These are phyloP conservation scores for Diaporthe ampelina DNA, from an alignment of 2,329 filamentous ascomycete genomes.

Conservation along the genomic window DNA sequence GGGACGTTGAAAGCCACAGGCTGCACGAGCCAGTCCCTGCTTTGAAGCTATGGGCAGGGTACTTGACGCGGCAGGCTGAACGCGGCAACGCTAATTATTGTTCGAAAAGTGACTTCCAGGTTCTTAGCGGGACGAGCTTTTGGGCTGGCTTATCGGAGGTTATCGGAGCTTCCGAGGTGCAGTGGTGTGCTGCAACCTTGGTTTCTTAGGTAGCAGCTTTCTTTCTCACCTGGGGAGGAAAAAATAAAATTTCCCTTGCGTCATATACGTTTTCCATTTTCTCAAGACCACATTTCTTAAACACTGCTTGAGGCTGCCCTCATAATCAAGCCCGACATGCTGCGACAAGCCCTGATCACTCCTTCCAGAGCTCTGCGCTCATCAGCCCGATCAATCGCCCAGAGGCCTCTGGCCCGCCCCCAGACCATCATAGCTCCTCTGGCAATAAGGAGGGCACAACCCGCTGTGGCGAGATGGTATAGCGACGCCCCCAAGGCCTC, in stretches of 20 bases:
- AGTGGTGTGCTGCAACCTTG: conserved; percentile 28
- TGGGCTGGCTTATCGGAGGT: conserved; percentile 36
- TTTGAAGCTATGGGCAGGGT: conserved; percentile 20
- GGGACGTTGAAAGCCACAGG: conserved; percentile 10
- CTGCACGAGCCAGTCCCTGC: neutral
- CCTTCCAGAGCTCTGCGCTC: conserved; percentile 61
- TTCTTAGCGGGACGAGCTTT: conserved; percentile 6
- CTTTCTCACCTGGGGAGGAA: neutral
- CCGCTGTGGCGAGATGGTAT: conserved; percentile 61
- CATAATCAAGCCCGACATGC: conserved; percentile 52
- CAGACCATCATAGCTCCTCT: conserved; percentile 56
- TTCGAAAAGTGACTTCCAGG: neutral
- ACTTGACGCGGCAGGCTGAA: neutral
- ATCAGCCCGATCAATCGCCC: conserved; percentile 53
- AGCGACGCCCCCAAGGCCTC: conserved; percentile 53
- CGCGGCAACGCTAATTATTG: neutral
- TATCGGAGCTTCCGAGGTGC: conserved; percentile 34
- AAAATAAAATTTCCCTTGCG: conserved; percentile 40
- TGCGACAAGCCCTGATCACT: conserved; percentile 60
- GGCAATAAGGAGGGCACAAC: conserved; percentile 50
- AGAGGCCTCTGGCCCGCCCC: conserved; percentile 53
- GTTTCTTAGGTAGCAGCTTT: conserved; percentile 23
- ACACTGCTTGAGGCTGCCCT: neutral
- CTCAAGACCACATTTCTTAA: conserved; percentile 32
- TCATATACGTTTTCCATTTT: conserved; percentile 41